Conservation (phyloP, 2,329 filamentous ascomycete genomes). For the Stemphylium vesicarium region DNA sequence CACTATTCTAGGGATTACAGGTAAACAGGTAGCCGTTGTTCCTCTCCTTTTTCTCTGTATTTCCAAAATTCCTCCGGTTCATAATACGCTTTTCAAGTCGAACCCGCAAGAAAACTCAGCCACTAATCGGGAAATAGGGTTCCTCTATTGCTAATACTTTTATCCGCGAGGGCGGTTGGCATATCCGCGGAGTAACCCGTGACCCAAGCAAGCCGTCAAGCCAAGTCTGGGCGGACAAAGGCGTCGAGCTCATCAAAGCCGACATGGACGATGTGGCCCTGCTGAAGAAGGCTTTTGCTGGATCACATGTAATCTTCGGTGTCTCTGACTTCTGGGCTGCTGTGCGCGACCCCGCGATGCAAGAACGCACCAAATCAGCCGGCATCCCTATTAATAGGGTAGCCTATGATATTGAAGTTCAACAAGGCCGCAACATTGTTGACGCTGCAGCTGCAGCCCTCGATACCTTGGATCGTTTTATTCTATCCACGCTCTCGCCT, state of each 20-base stretch:
- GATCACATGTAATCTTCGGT: neutral
- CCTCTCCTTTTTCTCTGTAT: too few species aligned
- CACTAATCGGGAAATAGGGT: neutral
- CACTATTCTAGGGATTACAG: too few species aligned
- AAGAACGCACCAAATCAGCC: neutral
- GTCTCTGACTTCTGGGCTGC: neutral
- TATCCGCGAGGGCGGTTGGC: neutral
- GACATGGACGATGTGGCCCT: neutral
- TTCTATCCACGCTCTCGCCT: neutral
- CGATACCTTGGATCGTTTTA: neutral
- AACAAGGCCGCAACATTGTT: neutral
- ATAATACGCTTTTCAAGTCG: too few species aligned
- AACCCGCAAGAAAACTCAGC: too few species aligned
- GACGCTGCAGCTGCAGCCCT: neutral
- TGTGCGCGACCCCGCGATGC: neutral
- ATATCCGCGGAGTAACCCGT: neutral
- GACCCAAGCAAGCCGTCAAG: neutral
- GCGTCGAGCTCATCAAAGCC: neutral
- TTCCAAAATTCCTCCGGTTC: too few species aligned
- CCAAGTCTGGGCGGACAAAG: neutral
- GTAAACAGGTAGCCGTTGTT: too few species aligned
- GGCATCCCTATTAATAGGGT: neutral
- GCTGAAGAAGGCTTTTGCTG: neutral
- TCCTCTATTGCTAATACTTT: neutral
- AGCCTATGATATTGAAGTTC: neutral